Evolutionary conservation across 257 asterid genomes (phyloP), one percentile per base, ranked within the genome.

Genomic region (Nicotiana knightiana): DNA sequence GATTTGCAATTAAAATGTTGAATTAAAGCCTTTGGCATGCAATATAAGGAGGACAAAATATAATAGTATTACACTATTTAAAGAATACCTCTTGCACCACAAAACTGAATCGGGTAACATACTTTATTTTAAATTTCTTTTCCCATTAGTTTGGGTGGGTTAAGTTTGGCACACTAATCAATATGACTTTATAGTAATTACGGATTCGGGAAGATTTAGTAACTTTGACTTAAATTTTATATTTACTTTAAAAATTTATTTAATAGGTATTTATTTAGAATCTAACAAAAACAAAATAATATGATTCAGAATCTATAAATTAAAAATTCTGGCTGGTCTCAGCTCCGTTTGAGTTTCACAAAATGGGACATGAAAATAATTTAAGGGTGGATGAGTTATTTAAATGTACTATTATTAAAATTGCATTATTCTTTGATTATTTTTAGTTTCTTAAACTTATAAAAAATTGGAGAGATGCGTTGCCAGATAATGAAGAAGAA

Each of bases 91-190:
- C 8, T 53, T 53, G 17, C 58, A 53, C 58, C 5, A 53, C 17
- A 53, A 53, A 53, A 53, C 17, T 43, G 51, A 43, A 43, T 43
- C 51, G 11, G 51, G 11, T 43, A 8, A 43, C 11, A 43, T 43
- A 8, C 51, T 8, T 33, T 9, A 12, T 6, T 5, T 71, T 71
- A 2, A 21, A 33, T 2, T 43, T 39, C 24, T 1, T 3, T 46
- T 21, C 12, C 12, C 6, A 3, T 11, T 33, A n/a, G 4, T 9
- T 62, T 39, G 21, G 18, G 24, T 17, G 7, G 24, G 37, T 71
- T 46, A 46, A 71, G 33, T 73, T 48, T 73, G 79, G 79, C 16
- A 73, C 79, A 73, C 79, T 37, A 48, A 26, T 73, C 43, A 26
- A 73, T 26, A 73, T 73, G 62, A 73, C 79, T 71, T 48, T n/a